phyloP scores from a whole-genome alignment of 2,329 filamentous ascomycete species.

The Fusarium gaditjirri region DNA sequence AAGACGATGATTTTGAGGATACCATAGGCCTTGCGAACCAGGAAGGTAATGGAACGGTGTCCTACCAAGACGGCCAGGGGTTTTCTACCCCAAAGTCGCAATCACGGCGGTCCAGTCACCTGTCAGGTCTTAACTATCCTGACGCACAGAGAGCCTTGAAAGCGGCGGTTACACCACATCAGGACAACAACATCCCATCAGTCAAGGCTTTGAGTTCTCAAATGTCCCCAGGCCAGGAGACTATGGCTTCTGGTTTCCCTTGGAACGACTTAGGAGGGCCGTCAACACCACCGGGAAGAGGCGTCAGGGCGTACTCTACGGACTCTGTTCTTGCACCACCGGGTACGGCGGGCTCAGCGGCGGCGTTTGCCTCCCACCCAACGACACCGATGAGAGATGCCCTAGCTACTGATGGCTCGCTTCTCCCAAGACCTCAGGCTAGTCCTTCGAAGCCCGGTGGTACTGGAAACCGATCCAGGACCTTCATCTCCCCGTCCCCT shows the following conservation, averaged over 20 bases:
- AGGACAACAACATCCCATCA: conserved; percentile 52
- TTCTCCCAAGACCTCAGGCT: conserved; percentile 44
- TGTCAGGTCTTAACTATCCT: conserved; percentile 59
- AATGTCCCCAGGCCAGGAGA: conserved; percentile 49
- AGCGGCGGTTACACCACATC: conserved; percentile 46
- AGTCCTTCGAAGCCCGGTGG: conserved; percentile 45
- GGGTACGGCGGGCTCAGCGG: conserved; percentile 17
- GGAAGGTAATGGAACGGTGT: conserved; percentile 41
- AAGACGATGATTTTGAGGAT: conserved; percentile 70
- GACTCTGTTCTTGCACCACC: conserved; percentile 48
- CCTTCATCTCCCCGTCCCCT: conserved; percentile 68
- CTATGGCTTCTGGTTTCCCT: conserved; percentile 56
- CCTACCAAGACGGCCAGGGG: conserved; percentile 34
- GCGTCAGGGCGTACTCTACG: conserved; percentile 52
- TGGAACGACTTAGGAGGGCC: conserved; percentile 54
- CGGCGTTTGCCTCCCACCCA: conserved; percentile 45
- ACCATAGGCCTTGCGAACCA: conserved; percentile 70
- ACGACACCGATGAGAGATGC: conserved; percentile 49
- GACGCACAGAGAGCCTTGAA: conserved; percentile 50
- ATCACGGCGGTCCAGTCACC: conserved; percentile 61
- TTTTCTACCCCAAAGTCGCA: conserved; percentile 40
- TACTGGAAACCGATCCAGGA: conserved; percentile 50
- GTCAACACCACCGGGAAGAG: conserved; percentile 47
- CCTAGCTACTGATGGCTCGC: conserved; percentile 41
- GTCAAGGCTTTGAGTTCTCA: conserved; percentile 50